Base-by-base conservation (phyloP, 2,329 filamentous ascomycete species). In the Karstenula rhodostoma region DNA sequence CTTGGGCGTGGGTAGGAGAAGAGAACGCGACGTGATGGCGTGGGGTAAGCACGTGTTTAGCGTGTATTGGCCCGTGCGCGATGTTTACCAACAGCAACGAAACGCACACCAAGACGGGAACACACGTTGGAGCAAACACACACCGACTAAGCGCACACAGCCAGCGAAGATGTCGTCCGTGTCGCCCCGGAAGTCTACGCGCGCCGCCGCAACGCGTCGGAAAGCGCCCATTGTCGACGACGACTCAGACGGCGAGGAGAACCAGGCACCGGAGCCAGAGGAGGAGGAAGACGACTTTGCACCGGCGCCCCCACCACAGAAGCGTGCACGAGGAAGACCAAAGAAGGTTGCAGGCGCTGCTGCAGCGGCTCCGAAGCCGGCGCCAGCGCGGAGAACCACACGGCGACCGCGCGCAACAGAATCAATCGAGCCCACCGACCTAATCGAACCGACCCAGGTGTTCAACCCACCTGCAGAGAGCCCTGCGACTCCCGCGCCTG, bases 201-300 rank as follows among this genome's bases (percentile, higher is more conserved):
- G 89, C 73, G 84, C 88, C 58, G 84, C 82, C 52, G 84, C 85
- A 46, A 78, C 90, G 55, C 87, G 92, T 73, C 88, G 90, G 70
- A 90, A 89, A 69, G 72, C 72, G 19, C 87, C 90, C 53, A 85
- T 96, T 50, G 82, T 94, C 61, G 93, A 96, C 66, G 93, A 89
- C 9, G 93, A 89, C 9, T 84, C 87, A 22, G 86, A 87, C 25
- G 92, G 94, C 44, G 92, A 96, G 60, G 91, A 93, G 58, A 87
- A 90, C 65, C 82, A 87, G 57, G 79, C 84, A 42, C 82, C 86
- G 69, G 82, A 85, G 63, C 84, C 86, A 61, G 82, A 87, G 35
- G 85, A 83, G 29, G 83, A 90, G 29, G 90, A 91, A 65, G 90
- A 94, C 52, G 92, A 96, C 52, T 95, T 93, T 71, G 90, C 90